A percentile compares a stretch with the other conserved stretches of the same genome.
These are phyloP conservation scores for Phanerodontia chrysosporium DNA, from an alignment of 768 basidiomycete species.

Conservation along the genomic window DNA sequence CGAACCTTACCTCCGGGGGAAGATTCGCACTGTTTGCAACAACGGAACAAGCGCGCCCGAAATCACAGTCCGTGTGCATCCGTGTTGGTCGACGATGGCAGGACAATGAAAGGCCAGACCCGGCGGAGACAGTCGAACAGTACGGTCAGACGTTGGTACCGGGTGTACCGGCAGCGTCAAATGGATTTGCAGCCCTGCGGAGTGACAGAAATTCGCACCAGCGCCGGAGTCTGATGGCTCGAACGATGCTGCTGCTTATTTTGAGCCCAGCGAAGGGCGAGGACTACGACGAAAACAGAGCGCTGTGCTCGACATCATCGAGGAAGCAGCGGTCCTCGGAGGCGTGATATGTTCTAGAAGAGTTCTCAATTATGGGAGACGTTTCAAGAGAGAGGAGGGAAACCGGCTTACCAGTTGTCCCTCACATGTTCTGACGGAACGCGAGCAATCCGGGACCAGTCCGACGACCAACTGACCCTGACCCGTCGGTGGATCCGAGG, in stretches of 20 bases:
- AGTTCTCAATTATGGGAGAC: neutral
- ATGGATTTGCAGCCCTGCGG: neutral
- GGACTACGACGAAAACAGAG: neutral
- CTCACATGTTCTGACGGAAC: neutral
- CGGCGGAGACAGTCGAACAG: neutral
- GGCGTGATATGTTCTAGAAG: neutral
- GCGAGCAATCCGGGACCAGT: neutral
- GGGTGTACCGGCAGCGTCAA: neutral
- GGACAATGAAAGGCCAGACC: neutral
- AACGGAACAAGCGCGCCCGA: neutral
- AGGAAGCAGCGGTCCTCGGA: neutral
- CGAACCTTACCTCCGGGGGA: neutral
- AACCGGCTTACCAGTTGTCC: conserved; percentile 2
- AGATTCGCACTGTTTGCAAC: neutral
- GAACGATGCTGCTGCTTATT: neutral
- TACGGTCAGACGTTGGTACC: neutral
- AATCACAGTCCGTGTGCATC: neutral
- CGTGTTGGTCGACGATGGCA: neutral
- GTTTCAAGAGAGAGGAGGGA: neutral
- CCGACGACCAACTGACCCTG: neutral
- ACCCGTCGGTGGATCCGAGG: neutral
- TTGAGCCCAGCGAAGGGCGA: neutral
- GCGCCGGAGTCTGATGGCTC: neutral
- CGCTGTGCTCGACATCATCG: neutral
- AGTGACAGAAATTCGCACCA: neutral